A percentile compares a stretch with the other conserved stretches of the same genome.
phyloP scores from a whole-genome alignment of 2,329 filamentous ascomycete species.

The Claviceps spartinae region DNA sequence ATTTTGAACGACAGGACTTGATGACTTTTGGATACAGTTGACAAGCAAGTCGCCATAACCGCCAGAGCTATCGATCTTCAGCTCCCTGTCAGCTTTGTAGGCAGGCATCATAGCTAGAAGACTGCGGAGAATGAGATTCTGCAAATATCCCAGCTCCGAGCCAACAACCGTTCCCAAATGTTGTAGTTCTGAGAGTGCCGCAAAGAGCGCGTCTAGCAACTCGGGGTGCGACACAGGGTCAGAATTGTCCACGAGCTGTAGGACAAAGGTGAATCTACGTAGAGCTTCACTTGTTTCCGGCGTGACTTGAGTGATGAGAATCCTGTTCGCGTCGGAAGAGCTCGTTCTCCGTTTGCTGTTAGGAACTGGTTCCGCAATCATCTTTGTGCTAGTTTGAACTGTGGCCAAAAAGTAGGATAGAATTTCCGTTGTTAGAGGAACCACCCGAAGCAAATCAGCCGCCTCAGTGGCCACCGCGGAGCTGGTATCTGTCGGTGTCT shows the following conservation, averaged over 20 bases:
- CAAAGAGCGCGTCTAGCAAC: slow-evolving; percentile 68
- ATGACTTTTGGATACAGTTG: slow-evolving; percentile 82
- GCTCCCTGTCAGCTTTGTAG: slow-evolving; percentile 46
- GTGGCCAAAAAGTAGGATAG: slow-evolving; percentile 60
- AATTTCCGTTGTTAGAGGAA: slow-evolving; percentile 60
- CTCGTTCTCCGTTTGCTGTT: slow-evolving; percentile 72
- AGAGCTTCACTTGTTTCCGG: slow-evolving; percentile 54
- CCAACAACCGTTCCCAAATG: slow-evolving; percentile 68
- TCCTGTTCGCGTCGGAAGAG: slow-evolving; percentile 50
- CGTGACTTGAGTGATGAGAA: slow-evolving; percentile 46
- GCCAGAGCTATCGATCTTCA: slow-evolving; percentile 61
- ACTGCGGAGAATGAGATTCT: slow-evolving; percentile 71
- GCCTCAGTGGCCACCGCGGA: slow-evolving; percentile 41
- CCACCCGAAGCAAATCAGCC: slow-evolving; percentile 56
- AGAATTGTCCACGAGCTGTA: slow-evolving; percentile 78
- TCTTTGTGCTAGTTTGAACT: slow-evolving; percentile 58
- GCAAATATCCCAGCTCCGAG: slow-evolving; percentile 80
- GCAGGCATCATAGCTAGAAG: slow-evolving; percentile 73
- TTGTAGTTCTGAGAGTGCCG: slow-evolving; percentile 73
- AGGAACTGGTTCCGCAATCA: slow-evolving; percentile 57
- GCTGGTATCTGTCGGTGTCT: slow-evolving; percentile 18
- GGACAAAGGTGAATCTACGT: slow-evolving; percentile 67
- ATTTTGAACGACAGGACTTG: slow-evolving; percentile 88
- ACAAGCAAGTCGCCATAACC: slow-evolving; percentile 85
- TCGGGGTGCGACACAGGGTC: slow-evolving; percentile 61